Evolutionary conservation across 768 basidiomycete genomes (phyloP), one percentile per base, ranked within the genome.

Genomic region (Trametes villosa): DNA sequence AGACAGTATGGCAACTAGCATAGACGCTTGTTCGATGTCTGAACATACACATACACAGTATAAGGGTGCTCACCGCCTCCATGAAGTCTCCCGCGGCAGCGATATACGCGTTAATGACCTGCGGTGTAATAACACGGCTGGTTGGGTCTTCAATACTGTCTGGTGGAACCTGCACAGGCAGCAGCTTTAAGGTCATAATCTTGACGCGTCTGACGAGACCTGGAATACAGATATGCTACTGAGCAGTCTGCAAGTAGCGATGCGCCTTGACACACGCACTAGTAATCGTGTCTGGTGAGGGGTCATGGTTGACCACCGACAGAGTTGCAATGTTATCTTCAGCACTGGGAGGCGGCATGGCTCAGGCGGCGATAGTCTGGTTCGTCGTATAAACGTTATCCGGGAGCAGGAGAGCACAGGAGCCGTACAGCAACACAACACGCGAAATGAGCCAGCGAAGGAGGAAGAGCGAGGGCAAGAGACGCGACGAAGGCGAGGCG

Each of bases 51-150:
- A n/a, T n/a, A n/a, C n/a, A n/a, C n/a, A n/a, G n/a, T 7, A 22
- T 34, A 31, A 48, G n/a, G 47, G 22, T 29, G 71, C 87, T 65
- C 68, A 95, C 92, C 26, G 92, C 91, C 69, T 94, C 91, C 18
- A 79, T 73, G 70, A 95, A 95, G 74, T 96, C 94, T 7, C 96
- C 96, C 9, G 91, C 95, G 24, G 92, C 89, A 50, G 83, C 83
- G 27, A 79, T 81, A 68, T 88, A 98, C 1, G 94, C 86, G 40
- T 79, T 77, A 59, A 98, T 83, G 45, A 96, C 91, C 51, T 80
- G 78, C 0, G 89, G 89, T 0, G 93, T 95, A 44, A 96, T 91
- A 51, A 95, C 80, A 59, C 92, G 83, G 72, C 88, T 91, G 0
- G 91, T 94, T 0, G 94, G 85, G 33, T 88, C 87, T 67, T 80